Base-by-base conservation (phyloP, 225 moss, liverwort and hornwort species). In the Thuidium tamariscinum region DNA sequence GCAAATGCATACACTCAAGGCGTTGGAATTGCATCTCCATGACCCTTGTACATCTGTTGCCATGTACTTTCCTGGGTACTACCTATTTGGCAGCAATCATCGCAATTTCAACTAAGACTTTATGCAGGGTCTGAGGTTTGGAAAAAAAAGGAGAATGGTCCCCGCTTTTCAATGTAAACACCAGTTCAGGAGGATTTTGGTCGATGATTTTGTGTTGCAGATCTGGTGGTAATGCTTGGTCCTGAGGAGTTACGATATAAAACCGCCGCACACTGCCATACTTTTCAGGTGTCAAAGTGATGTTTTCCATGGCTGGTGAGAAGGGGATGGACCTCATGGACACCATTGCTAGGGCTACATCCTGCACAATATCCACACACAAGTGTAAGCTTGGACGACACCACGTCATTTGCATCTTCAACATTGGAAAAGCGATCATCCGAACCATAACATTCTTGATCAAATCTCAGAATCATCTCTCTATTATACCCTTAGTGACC, bases 101-200 rank as follows among this genome's bases (percentile, higher is more conserved):
- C 19, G 99, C 99, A 60, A 99, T 97, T 86, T 99, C 99, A 75
- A 96, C 79, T 42, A 99, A 86, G 39, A 92, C 80, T 92, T 93
- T 99, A 87, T 97, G 94, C 87, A 99, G 88, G 21, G 95, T 94
- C 85, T 97, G 97, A 62, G 99, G 99, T 93, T 95, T 99, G 55
- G 99, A 99, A 88, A 99, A 96, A 90, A 99, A 99, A 59, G 99
- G 99, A 64, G 97, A 94, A 90, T 99, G 99, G 86, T 99, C 99
- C 86, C 99, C 95, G 49, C 96, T 95, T 93, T 95, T 99, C 77
- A 99, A 87, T 61, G 93, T 96, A 69, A 93, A 99, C 39, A 93
- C 92, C 90, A 93, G 91, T 88, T 99, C 97, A 18, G 99, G 99
- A 68, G 97, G 99, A 88, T 99, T 99, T 60, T 91, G 90, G 56